These are phyloP conservation scores for Erigeron philadelphicus DNA, from an alignment of 140 eudicot species.

Conservation along the genomic window DNA sequence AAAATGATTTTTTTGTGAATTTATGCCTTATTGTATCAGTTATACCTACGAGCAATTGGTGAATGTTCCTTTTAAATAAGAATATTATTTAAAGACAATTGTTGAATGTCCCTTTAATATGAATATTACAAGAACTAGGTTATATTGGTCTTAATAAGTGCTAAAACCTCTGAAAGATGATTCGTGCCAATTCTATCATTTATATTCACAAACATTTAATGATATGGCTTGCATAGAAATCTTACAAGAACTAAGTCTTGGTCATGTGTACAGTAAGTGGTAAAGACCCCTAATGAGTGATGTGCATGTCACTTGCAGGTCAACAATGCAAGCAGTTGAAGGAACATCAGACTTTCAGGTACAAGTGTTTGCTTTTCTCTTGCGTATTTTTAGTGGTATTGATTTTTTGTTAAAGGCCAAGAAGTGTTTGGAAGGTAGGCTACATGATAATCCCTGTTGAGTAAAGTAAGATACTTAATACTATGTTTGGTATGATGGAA, in stretches of 20 bases:
- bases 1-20: background rate
- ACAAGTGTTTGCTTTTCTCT: conserved; percentile 15
- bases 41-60: background rate
- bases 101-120: no score
- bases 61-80: no score
- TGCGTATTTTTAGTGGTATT: conserved; percentile 11
- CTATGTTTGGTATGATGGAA: no score
- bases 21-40: conserved; percentile 12
- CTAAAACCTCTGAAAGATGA: no score
- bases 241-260: conserved; percentile 11
- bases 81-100: no score
- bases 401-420: background rate
- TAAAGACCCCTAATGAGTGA: conserved; percentile 20
- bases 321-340: conserved; percentile 46
- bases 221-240: conserved; percentile 5
- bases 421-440: background rate
- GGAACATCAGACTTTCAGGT: conserved; percentile 52
- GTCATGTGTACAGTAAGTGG: conserved; percentile 9
- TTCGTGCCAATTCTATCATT: background rate
- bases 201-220: conserved; percentile 2
- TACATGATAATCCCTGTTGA: background rate
- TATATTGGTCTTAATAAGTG: no score
- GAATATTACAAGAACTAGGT: no score
- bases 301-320: conserved; percentile 36
- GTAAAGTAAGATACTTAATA: conserved; percentile 6